Base-by-base conservation (phyloP, 306 rosid genomes). In the Dalbergia cochinchinensis region DNA sequence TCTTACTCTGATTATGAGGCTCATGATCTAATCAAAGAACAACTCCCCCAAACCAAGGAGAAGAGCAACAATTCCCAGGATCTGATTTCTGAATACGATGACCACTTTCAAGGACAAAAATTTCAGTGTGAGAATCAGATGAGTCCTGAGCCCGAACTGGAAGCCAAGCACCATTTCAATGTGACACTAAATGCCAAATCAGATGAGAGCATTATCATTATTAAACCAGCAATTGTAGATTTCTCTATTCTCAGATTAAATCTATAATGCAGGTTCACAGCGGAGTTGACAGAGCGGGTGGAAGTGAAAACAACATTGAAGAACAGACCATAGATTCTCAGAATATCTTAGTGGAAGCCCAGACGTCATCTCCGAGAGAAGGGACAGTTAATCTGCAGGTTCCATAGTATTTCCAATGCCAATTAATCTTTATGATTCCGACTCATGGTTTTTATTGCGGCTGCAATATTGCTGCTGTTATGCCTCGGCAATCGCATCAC, bases 361-460 rank as follows among this genome's bases (percentile, higher is more conserved):
- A 53, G 26, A 44, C 18, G 53, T 55, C 16, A 65, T 31, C 31
- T 35, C 74, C 26, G 5, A 6, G 14, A 53, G 69, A 64, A 26
- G 79, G 44, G 20, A 65, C n/a, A 48, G 34, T 65, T 57, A 37
- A 80, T 65, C n/a, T n/a, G n/a, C 61, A 80, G 69, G 84, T 73
- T 54, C 65, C 37, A 63, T 16, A 54, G 34, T 55, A 68, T 33
- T 59, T 78, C 26, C 37, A 60, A 59, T 41, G 14, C 62, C 59
- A 69, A 35, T 7, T 33, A 31, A 9, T 47, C 5, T 42, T 0
- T 44, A 20, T 31, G 44, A 80, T 53, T 1, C 31, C 31, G 2
- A 26, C 31, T 26, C 31, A 26, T 26, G 31, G 2, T 26, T 26
- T 26, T 26, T 1, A 26, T 26, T 26, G 3, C 31, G 31, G 31